Evolutionary conservation across 176 grass and related monocot genomes (phyloP), one percentile per base, ranked within the genome.

Genomic region (Avena eriantha): DNA sequence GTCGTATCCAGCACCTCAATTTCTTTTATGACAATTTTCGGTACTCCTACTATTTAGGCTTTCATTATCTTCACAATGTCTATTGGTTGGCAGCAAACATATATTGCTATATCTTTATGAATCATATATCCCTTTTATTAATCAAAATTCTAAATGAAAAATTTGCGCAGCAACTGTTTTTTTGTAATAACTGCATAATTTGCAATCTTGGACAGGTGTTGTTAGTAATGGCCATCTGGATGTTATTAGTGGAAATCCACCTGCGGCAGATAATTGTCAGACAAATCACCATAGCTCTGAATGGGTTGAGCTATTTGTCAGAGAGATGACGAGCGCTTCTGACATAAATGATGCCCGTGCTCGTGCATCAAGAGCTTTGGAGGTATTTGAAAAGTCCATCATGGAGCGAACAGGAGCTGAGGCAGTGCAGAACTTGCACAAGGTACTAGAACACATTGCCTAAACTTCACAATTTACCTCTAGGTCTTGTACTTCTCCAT

Each of bases 281-380:
- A 75, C 77, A 69, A 84, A 17, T 81, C 76, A 81, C 75, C 69
- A 68, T 63, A 74, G 85, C 54, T 90, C 93, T 63, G 91, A 87
- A 87, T 95, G 91, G 87, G 95, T 93, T 70, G 95, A 95, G 39
- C 83, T 95, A 76, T 90, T 98, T 74, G 87, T 98, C 57, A 98
- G 86, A 86, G 95, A 98, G 82, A 92, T 95, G 89, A 89, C 85
- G 83, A 90, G 87, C 36, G 75, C 93, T 59, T 86, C 93, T n/a
- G 73, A 98, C 85, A 92, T 93, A 83, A 83, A 91, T 67, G 89
- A 93, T 92, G 89, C 91, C 48, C 77, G 86, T 41, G 77, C 67
- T 69, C 87, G 91, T 83, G 89, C 93, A 31, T 95, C 91, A 7
- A 95, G 87, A 85, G 87, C 89, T 39, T 78, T 98, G 81, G 93